phyloP scores from a whole-genome alignment of 2,329 filamentous ascomycete genomes.

The Taxawa tesnikishii region DNA sequence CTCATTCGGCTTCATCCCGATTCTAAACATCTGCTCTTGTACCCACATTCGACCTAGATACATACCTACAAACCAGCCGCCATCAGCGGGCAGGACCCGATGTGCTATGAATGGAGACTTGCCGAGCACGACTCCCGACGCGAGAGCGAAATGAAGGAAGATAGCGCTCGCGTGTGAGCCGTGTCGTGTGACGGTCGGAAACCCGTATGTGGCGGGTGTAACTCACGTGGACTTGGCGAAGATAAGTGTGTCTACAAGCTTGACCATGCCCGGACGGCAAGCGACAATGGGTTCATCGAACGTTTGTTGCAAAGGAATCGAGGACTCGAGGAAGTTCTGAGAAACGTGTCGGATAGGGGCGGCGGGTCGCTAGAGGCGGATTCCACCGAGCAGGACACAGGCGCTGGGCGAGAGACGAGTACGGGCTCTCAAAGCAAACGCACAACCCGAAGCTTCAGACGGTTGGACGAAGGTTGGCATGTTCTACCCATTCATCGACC shows the following conservation, averaged over 20 bases:
- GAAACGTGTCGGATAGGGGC: no score
- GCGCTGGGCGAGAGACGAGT: slow-evolving; percentile 1
- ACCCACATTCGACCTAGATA: slow-evolving; percentile 1
- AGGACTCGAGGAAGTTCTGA: neutral
- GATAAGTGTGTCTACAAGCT: slow-evolving; percentile 1
- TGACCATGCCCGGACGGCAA: neutral
- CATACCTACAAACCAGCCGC: neutral
- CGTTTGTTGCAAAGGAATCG: neutral
- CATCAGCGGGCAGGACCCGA: no score
- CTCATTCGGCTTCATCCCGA: neutral
- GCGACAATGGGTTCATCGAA: neutral
- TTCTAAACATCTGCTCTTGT: neutral
- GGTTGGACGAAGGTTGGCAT: neutral
- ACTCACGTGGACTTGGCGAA: neutral
- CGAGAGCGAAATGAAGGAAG: slow-evolving; percentile 1
- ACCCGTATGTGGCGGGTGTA: neutral
- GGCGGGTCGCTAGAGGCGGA: no score
- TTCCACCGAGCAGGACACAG: no score
- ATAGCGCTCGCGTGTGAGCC: neutral
- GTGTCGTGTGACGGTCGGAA: slow-evolving; percentile 1
- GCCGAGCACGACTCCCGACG: neutral
- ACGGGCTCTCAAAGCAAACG: neutral
- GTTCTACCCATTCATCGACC: neutral
- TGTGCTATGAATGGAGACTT: no score
- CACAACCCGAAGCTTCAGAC: neutral